Conservation (phyloP, 176 grass and related monocot genomes). For the Pontederia paniculata region DNA sequence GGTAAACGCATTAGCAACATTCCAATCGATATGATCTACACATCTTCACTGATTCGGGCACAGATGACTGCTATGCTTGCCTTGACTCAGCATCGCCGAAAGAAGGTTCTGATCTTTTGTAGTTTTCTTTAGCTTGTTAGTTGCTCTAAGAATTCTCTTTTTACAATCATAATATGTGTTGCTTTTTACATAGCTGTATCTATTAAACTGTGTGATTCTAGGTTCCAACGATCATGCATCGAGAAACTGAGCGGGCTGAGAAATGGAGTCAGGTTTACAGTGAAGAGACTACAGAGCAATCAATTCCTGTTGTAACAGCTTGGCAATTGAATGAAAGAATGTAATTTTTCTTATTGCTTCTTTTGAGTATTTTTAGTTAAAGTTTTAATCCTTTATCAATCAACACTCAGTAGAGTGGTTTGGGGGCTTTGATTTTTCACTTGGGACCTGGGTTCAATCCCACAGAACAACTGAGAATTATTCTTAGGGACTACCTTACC, state of each 20-base stretch:
- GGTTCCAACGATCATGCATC: slow-evolving; percentile 41
- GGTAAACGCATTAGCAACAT: slow-evolving; percentile 96
- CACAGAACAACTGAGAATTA: no score
- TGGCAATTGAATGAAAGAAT: slow-evolving; percentile 88
- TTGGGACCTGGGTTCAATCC: no score
- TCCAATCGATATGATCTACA: slow-evolving; percentile 84
- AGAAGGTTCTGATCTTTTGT: slow-evolving; percentile 36
- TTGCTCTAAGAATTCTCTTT: slow-evolving; percentile 15
- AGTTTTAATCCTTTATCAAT: not conserved
- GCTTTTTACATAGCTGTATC: not conserved
- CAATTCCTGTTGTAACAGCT: slow-evolving; percentile 68
- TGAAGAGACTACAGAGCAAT: slow-evolving; percentile 68
- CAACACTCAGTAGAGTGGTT: no score
- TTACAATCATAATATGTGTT: slow-evolving; percentile 6
- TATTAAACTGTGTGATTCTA: slow-evolving; percentile 8
- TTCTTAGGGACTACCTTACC: not conserved
- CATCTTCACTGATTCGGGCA: slow-evolving; percentile 74
- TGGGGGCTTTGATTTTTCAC: no score
- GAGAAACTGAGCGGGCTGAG: slow-evolving; percentile 45
- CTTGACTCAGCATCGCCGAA: slow-evolving; percentile 81
- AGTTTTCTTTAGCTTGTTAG: slow-evolving; percentile 8
- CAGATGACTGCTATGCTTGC: slow-evolving; percentile 99
- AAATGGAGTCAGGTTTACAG: slow-evolving; percentile 69
- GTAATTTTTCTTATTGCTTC: not conserved
- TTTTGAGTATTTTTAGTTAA: not conserved